Percentiles rank a stretch among this genome's conserved stretches.
phyloP scores from a whole-genome alignment of 345 rosid genomes.

The Brassica napus region DNA sequence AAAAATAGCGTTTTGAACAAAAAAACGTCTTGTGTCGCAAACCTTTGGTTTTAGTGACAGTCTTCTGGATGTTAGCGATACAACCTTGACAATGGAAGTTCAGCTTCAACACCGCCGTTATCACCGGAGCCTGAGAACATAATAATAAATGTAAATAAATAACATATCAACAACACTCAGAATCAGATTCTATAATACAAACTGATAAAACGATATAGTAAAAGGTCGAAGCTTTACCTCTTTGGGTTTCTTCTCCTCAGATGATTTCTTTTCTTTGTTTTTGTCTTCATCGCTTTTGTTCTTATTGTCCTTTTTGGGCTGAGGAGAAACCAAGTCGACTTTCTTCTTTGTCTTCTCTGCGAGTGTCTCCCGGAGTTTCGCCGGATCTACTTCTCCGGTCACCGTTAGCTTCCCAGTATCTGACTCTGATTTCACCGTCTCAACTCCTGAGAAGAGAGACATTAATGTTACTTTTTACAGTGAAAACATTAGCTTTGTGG shows the following conservation, averaged over 20 bases:
- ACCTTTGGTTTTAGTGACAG: conserved; percentile 52
- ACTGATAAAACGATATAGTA: not conserved
- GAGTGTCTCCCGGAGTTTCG: conserved; percentile 42
- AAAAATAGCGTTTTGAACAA: not conserved
- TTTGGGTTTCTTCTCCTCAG: conserved; percentile 48
- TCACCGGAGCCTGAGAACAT: conserved; percentile 53
- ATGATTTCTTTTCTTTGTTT: conserved; percentile 40
- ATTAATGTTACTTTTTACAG: not conserved
- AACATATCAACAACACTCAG: not conserved
- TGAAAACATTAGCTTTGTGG: not conserved
- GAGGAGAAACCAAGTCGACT: conserved; percentile 49
- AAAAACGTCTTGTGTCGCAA: conserved; percentile 2
- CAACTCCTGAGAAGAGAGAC: conserved; percentile 55
- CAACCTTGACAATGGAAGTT: conserved; percentile 69
- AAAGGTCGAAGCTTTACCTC: conserved; percentile 7
- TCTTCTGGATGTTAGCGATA: conserved; percentile 51
- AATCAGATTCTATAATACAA: conserved; percentile 20
- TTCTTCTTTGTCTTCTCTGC: conserved; percentile 61
- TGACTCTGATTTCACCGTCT: conserved; percentile 59
- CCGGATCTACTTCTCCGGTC: conserved; percentile 70
- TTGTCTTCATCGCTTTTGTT: conserved; percentile 44
- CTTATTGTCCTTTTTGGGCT: conserved; percentile 45
- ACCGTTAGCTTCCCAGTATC: conserved; percentile 66
- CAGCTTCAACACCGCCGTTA: conserved; percentile 60
- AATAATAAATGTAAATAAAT: not conserved